Evolutionary conservation across 2,329 filamentous ascomycete genomes (phyloP), one percentile per base, ranked within the genome.

Genomic region (Colletotrichum liaoningense): DNA sequence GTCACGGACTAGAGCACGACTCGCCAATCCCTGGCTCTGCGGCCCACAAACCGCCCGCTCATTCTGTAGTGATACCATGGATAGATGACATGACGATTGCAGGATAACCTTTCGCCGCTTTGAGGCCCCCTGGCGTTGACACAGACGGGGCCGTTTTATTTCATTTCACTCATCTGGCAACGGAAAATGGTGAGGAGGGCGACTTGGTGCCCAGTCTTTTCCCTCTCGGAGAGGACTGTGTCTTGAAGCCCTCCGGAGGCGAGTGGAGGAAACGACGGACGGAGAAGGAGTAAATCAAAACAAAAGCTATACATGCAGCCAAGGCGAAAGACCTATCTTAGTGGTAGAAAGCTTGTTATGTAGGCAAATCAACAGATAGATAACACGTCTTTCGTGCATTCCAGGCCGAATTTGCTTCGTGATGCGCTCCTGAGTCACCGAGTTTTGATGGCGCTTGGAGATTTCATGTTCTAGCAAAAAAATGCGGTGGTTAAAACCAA

Each of bases 21-120:
- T 72, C 69, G 59, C 63, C 69, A 72, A 68, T 63, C 30, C 67
- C 68, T 74, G 69, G 68, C 67, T 74, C 72, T 74, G 72, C 72
- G 69, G 72, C 72, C 68, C 72, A 59, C 58, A 63, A 19, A 14
- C 52, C 42, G 38, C 69, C 68, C 68, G 63, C 72, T 72, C 72
- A 74, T 63, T 67, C 63, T 72, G 72, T 74, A 74, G 72, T 74
- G 72, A 74, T 74, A 74, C 72, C 72, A 74, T 73, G 69, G 72
- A 74, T 74, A 74, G 72, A 74, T 63, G 72, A 74, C 69, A 60
- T 74, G 72, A 74, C 65, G 72, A 74, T 72, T 74, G 72, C 72
- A 74, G 72, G 72, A 74, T 72, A 72, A 63, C 63, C 57, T 72
- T 72, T 72, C 63, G 52, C 68, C 68, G 30, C 57, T 49, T 19